phyloP scores from a whole-genome alignment of 75 land plant species.

The Picea glauca region DNA sequence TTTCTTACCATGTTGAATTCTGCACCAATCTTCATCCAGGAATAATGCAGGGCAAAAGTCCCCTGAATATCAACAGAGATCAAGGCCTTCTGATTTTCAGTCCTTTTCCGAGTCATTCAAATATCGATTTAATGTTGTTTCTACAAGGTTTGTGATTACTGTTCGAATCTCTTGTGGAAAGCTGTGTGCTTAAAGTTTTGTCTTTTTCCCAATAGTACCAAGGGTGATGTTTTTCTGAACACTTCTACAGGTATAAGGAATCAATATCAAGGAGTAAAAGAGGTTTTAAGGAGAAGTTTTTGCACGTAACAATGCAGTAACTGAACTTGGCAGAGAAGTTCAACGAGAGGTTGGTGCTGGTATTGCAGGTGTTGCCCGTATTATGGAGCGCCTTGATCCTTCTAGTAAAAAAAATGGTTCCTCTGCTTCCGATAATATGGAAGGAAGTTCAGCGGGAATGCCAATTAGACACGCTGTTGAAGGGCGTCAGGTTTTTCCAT shows the following conservation, averaged over 20 bases:
- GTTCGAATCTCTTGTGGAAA: not conserved
- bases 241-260: slow-evolving; percentile 64
- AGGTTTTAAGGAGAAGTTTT: slow-evolving; percentile 83
- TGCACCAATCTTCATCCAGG: not conserved
- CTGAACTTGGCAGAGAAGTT: slow-evolving; percentile 38
- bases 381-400: slow-evolving; percentile 43
- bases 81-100: slow-evolving; percentile 72
- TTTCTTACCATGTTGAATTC: too few species aligned
- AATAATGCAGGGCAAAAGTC: slow-evolving; percentile 27
- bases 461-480: not conserved
- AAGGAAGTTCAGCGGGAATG: slow-evolving; percentile 10
- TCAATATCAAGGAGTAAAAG: slow-evolving; percentile 74
- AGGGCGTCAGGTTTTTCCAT: slow-evolving; percentile 10
- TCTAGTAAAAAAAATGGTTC: slow-evolving; percentile 17
- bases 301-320: slow-evolving; percentile 41
- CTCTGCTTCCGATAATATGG: slow-evolving; percentile 8
- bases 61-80: slow-evolving; percentile 33
- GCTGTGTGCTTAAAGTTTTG: not conserved
- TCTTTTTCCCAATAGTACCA: not conserved
- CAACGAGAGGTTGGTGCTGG: slow-evolving; percentile 47
- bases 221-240: not conserved
- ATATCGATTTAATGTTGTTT: slow-evolving; percentile 67
- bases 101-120: slow-evolving; percentile 69
- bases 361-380: slow-evolving; percentile 36
- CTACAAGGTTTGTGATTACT: slow-evolving; percentile 58